Evolutionary conservation across 1,284 basidiomycete species (phyloP).

Genomic region (Moniliophthora roreri): DNA sequence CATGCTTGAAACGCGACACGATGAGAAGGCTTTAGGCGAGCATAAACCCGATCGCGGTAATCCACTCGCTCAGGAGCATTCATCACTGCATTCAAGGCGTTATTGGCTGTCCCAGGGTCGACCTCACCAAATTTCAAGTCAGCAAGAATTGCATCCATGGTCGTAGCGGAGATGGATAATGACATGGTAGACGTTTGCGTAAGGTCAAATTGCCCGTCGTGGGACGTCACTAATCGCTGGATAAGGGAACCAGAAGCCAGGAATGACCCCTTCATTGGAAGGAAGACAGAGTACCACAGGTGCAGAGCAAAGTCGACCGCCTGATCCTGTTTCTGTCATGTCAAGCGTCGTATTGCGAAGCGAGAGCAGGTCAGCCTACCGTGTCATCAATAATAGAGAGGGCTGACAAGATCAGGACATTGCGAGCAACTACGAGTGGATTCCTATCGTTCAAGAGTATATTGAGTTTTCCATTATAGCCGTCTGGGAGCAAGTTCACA

Average conservation of each 20-base stretch:
- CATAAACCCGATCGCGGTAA: conserved; percentile 29
- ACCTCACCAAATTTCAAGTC: too few species aligned
- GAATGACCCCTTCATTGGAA: conserved; percentile 31
- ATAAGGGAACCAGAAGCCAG: conserved; percentile 18
- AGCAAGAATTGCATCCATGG: too few species aligned
- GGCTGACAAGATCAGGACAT: not conserved
- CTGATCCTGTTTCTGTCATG: conserved; percentile 2
- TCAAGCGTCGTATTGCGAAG: not conserved
- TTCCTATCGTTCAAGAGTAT: not conserved
- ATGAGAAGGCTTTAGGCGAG: conserved; percentile 33
- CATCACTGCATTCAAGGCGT: conserved; percentile 24
- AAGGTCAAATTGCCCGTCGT: too few species aligned
- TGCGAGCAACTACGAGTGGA: not conserved
- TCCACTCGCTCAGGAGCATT: conserved; percentile 31
- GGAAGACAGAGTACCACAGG: conserved; percentile 40
- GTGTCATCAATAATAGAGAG: not conserved
- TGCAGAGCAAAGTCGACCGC: conserved; percentile 43
- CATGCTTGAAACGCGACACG: conserved; percentile 36
- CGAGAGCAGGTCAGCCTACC: not conserved
- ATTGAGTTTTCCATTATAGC: not conserved
- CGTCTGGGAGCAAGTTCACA: not conserved
- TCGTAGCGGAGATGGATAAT: too few species aligned
- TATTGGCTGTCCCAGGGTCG: conserved; percentile 20
- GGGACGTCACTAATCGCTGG: too few species aligned
- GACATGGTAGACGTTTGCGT: too few species aligned